Base-by-base conservation (phyloP, 2,329 filamentous ascomycete species). In the Trematosphaeria pertusa region DNA sequence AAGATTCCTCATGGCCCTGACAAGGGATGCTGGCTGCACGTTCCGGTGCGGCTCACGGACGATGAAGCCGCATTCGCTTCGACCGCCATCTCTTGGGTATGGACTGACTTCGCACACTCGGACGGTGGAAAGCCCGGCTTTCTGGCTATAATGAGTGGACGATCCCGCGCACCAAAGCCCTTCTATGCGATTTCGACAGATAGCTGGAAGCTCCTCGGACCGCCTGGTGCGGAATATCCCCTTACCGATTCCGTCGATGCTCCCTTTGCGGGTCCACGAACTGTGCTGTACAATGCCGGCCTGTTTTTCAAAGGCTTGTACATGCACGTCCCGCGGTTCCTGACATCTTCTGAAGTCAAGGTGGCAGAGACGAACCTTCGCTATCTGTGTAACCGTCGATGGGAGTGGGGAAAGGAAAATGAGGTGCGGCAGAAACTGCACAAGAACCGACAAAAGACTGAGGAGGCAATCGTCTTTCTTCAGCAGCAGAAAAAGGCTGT, bases 321-420 rank as follows among this genome's bases (percentile, higher is more conserved):
- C 5, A 35, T 46, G 5, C 43, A 46, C 10, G 37, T 46, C 3
- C 36, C 43, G 5, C 43, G 43, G 8, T 40, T 21, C 28, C n/a
- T 46, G 30, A 46, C 28, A 9, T 9, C n/a, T 8, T 12, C 34
- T 20, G 36, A 46, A 12, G 36, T 46, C 20, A 8, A 20, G 11
- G 30, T 30, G 10, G 36, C 37, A 6, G 24, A 26, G 9, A 14
- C 19, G 17, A 39, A 22, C 7, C 24, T 38, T 2, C 28, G 22
- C n/a, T 17, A 19, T 12, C 4, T 18, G 28, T 24, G 15, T 9
- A 21, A n/a, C 5, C 4, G 4, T 14, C 15, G 28, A 42, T 28
- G 24, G 24, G 12, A 28, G 8, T 28, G 24, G 24, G 24, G 24
- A 12, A 12, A 12, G 24, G 8, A 28, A 28, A 12, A 7, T 28